Evolutionary conservation across 2,329 filamentous ascomycete genomes (phyloP).

Genomic region (Aureobasidium sp.): DNA sequence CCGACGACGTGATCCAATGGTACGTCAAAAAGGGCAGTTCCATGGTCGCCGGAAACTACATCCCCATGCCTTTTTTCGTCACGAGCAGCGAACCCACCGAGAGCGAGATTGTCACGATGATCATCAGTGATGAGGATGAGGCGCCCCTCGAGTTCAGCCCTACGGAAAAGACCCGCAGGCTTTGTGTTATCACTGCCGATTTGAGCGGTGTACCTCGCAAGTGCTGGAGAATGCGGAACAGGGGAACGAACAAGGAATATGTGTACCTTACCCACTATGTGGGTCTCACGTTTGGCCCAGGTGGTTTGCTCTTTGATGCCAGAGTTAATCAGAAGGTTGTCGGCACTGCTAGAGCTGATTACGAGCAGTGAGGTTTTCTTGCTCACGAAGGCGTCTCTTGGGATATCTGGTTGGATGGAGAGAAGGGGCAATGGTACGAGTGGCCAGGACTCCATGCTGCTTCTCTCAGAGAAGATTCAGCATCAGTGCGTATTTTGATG

Average conservation of each 20-base stretch:
- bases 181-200: constrained; percentile 67
- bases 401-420: too few species aligned
- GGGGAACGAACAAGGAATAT: constrained; percentile 72
- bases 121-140: constrained; percentile 5
- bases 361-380: constrained; percentile 38
- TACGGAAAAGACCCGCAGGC: constrained; percentile 44
- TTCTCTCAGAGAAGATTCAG: too few species aligned
- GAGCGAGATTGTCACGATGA: not conserved
- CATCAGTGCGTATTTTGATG: not conserved
- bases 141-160: constrained; percentile 23
- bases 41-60: not conserved
- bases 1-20: constrained; percentile 77
- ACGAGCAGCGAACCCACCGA: not conserved
- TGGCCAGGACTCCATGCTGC: too few species aligned
- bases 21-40: constrained; percentile 44
- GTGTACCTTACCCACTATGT: constrained; percentile 74
- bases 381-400: too few species aligned
- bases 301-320: constrained; percentile 66
- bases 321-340: constrained; percentile 71
- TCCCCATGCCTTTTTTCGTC: not conserved
- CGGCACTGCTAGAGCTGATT: constrained; percentile 67
- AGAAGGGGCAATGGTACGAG: too few species aligned
- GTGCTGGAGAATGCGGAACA: constrained; percentile 58
- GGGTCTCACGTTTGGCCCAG: constrained; percentile 74
- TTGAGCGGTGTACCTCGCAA: constrained; percentile 63